Base-by-base conservation (phyloP, 495 filamentous ascomycete species). In the Aspergillus egyptiacus region DNA sequence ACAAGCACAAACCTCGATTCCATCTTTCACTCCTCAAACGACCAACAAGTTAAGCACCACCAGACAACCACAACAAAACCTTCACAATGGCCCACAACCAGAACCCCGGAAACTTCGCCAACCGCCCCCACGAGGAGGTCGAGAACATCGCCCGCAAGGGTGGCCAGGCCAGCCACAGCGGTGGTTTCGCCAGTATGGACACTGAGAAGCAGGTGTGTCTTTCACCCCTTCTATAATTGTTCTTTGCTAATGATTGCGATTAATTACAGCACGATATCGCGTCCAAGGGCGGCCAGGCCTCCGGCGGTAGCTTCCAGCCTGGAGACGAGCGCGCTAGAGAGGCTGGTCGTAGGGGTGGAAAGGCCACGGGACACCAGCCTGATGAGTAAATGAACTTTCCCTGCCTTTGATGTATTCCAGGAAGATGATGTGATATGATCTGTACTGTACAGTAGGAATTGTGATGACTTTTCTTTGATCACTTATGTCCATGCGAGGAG, bases 41-140 rank as follows among this genome's bases (percentile, higher is more conserved):
- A n/a, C n/a, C n/a, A n/a, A n/a, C n/a, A n/a, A n/a, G n/a, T n/a
- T n/a, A n/a, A n/a, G n/a, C n/a, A n/a, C n/a, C n/a, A n/a, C n/a
- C n/a, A n/a, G n/a, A 27, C 8, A 27, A 27, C 24, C 24, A 27
- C 24, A 27, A 27, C 24, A 27, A 8, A 27, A 27, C 24, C 4
- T 27, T 11, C 32, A 34, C 15, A 17, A 52, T 53, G 50, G 32
- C 42, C 2, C 9, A 17, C 25, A 53, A 40, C 57, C 61, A 59
- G 46, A 85, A 85, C 60, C 79, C 78, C 41, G 73, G 77, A 25
- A 82, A 83, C 61, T 83, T 83, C 58, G 74, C 75, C 70, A 84
- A 84, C 71, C 76, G 80, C 47, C 67, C 77, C 37, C 71, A 74
- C 48, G 77, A 81, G 37, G 76, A 84, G 50, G 78, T 83, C 6